Percentiles rank a stretch among this genome's conserved stretches.
Evolutionary conservation across 345 rosid species (phyloP).

Genomic region (Aurinia saxatilis): DNA sequence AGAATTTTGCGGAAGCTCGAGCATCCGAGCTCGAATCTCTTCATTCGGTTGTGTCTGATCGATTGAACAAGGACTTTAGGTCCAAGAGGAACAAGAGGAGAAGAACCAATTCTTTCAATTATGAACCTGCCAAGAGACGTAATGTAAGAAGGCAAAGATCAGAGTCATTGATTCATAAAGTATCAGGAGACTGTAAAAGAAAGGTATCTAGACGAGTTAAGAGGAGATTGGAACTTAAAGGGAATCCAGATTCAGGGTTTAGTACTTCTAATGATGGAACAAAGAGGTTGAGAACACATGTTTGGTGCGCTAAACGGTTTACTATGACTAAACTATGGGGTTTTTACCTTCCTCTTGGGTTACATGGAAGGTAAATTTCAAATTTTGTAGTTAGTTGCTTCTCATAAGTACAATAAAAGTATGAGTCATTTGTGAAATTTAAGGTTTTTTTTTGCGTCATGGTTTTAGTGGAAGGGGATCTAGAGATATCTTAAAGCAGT

Average conservation of each 20-base stretch:
- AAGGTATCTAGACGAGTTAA: slow-evolving; percentile 45
- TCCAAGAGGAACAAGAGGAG: slow-evolving; percentile 71
- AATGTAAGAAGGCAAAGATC: slow-evolving; percentile 36
- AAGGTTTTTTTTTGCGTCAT: slow-evolving; percentile 18
- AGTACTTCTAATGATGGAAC: slow-evolving; percentile 72
- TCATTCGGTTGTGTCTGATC: slow-evolving; percentile 45
- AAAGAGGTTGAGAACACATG: slow-evolving; percentile 82
- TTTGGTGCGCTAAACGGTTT: slow-evolving; percentile 93
- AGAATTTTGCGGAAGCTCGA: slow-evolving; percentile 63
- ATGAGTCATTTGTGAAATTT: neutral
- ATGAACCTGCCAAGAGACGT: slow-evolving; percentile 42
- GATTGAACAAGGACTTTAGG: slow-evolving; percentile 49
- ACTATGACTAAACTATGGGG: too few species aligned
- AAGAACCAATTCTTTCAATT: slow-evolving; percentile 66
- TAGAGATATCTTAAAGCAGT: slow-evolving; percentile 75
- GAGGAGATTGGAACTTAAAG: slow-evolving; percentile 55
- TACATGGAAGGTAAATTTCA: slow-evolving; percentile 79
- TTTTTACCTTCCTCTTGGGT: slow-evolving; percentile 80
- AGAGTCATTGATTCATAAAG: slow-evolving; percentile 20
- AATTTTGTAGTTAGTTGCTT: neutral
- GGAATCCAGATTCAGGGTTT: slow-evolving; percentile 55
- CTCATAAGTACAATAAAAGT: neutral
- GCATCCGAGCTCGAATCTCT: slow-evolving; percentile 64
- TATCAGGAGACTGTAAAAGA: slow-evolving; percentile 13
- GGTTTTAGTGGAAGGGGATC: slow-evolving; percentile 82